Evolutionary conservation across 768 basidiomycete genomes (phyloP).

Genomic region (Rhizopogon salebrosus): DNA sequence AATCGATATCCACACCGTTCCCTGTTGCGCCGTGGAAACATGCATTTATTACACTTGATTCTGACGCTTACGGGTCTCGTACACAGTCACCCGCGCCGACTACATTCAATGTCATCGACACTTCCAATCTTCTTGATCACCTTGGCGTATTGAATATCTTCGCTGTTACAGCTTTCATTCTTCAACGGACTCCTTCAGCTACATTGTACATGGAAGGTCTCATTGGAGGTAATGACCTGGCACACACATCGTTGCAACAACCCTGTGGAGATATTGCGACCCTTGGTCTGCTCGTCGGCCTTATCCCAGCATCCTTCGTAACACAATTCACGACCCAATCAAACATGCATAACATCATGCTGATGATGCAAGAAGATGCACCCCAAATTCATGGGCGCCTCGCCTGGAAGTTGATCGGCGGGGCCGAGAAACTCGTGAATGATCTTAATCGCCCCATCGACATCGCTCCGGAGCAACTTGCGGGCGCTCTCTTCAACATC

Average conservation of each 20-base stretch:
- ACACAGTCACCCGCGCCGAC: conserved; percentile 18
- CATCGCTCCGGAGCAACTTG: conserved; percentile 19
- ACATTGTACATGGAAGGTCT: conserved; percentile 26
- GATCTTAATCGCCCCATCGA: background rate
- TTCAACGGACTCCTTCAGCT: conserved; percentile 17
- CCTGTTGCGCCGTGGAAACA: conserved; percentile 18
- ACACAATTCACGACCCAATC: conserved; percentile 26
- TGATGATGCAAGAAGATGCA: background rate
- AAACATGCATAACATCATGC: conserved; percentile 17
- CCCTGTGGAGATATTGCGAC: conserved; percentile 24
- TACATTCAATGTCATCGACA: conserved; percentile 28
- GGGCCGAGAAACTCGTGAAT: background rate
- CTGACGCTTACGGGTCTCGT: conserved; percentile 12
- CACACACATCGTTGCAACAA: conserved; percentile 14
- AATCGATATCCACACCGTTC: conserved; percentile 14
- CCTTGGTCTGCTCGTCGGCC: conserved; percentile 22
- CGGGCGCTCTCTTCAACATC: conserved; percentile 18
- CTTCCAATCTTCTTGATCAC: conserved; percentile 28
- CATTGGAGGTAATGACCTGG: conserved; percentile 4
- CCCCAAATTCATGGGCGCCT: conserved; percentile 19
- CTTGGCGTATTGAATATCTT: conserved; percentile 25
- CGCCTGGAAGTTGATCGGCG: conserved; percentile 18
- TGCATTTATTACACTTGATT: conserved; percentile 18
- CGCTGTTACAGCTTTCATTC: conserved; percentile 16
- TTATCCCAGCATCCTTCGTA: conserved; percentile 19